These are phyloP conservation scores for Aspergillus sp. DNA, from an alignment of 2,329 filamentous ascomycete genomes.

Conservation along the genomic window DNA sequence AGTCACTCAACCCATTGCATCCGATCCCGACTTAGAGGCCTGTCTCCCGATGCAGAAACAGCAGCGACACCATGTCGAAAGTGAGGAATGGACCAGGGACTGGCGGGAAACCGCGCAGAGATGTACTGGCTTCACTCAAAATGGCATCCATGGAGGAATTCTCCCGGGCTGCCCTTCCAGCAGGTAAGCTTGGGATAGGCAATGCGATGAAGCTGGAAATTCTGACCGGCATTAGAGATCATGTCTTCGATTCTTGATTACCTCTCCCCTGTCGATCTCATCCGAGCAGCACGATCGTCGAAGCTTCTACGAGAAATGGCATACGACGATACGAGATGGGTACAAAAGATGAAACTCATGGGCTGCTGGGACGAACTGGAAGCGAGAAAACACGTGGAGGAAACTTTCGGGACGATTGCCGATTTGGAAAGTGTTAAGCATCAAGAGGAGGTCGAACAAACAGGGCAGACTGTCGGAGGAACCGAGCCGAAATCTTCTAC, in stretches of 20 bases:
- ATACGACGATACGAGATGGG: slow-evolving; percentile 96
- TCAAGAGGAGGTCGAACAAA: slow-evolving; percentile 24
- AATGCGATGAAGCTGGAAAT: not conserved
- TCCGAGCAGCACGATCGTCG: slow-evolving; percentile 81
- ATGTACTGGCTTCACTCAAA: slow-evolving; percentile 73
- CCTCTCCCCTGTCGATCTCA: slow-evolving; percentile 78
- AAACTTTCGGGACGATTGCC: slow-evolving; percentile 49
- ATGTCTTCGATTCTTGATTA: slow-evolving; percentile 86
- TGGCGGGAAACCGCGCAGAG: slow-evolving; percentile 39
- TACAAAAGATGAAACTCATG: slow-evolving; percentile 80
- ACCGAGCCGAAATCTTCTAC: slow-evolving; percentile 17
- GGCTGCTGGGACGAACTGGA: slow-evolving; percentile 89
- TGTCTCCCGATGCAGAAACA: slow-evolving; percentile 28
- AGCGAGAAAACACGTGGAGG: slow-evolving; percentile 77
- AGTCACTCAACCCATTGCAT: not conserved
- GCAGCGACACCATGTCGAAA: slow-evolving; percentile 45
- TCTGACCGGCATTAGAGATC: slow-evolving; percentile 63
- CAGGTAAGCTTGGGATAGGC: slow-evolving; percentile 57
- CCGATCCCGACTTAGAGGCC: slow-evolving; percentile 1
- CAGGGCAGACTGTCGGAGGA: slow-evolving; percentile 13
- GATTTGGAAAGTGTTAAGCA: slow-evolving; percentile 27
- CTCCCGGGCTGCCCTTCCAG: slow-evolving; percentile 75
- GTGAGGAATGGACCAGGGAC: slow-evolving; percentile 45
- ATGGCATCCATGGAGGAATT: slow-evolving; percentile 74
- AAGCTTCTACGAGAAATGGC: slow-evolving; percentile 95